phyloP scores from a whole-genome alignment of 2,329 filamentous ascomycete genomes.

The Talaromyces sp. region DNA sequence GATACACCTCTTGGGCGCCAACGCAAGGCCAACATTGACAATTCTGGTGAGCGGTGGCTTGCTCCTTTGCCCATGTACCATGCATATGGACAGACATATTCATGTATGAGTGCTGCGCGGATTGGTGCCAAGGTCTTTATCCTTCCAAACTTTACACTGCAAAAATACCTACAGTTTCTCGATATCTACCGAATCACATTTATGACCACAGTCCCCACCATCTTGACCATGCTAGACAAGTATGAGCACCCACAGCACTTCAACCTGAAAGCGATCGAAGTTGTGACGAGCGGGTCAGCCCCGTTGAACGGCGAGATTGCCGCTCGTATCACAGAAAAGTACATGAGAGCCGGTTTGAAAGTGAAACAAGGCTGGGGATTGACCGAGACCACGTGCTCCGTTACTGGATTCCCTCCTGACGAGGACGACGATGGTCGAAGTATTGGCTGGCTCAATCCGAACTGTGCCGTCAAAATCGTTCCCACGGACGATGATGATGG shows the following conservation, averaged over 20 bases:
- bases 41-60: slow-evolving; percentile 40
- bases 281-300: neutral
- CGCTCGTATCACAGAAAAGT: neutral
- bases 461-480: neutral
- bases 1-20: neutral
- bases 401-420: neutral
- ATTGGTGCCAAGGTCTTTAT: slow-evolving; percentile 1
- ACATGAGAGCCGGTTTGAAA: slow-evolving; percentile 40
- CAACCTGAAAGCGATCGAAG: neutral
- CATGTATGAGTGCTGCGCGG: neutral
- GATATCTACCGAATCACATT: slow-evolving; percentile 2
- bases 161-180: neutral
- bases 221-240: neutral
- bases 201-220: neutral
- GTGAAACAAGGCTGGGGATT: slow-evolving; percentile 73
- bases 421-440: neutral
- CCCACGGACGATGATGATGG: slow-evolving; percentile 35
- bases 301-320: neutral
- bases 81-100: slow-evolving; percentile 41
- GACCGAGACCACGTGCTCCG: slow-evolving; percentile 24
- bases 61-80: slow-evolving; percentile 75
- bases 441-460: neutral
- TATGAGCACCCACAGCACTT: neutral
- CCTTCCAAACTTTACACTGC: neutral
- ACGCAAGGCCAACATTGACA: neutral